Conservation (phyloP, 441 rosid species). For the Pelargonium cotyledonis region DNA sequence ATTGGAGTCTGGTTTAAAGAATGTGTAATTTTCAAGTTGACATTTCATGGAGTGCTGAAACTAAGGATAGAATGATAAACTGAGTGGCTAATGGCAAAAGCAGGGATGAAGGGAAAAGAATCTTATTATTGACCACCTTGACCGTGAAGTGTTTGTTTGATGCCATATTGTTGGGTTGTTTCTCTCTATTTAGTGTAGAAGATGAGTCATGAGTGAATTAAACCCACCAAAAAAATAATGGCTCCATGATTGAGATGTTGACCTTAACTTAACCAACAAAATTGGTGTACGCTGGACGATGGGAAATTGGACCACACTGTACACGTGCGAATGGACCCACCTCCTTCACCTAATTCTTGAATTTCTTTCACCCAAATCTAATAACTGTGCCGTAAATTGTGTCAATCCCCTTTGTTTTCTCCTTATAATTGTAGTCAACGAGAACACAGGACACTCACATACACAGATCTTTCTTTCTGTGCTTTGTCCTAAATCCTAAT, state of each 20-base stretch:
- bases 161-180: slow-evolving; percentile 17
- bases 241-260: slow-evolving; percentile 55
- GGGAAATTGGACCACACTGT: slow-evolving; percentile 30
- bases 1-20: too few species aligned
- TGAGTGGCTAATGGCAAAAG: slow-evolving; percentile 34
- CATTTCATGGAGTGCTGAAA: too few species aligned
- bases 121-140: slow-evolving; percentile 8
- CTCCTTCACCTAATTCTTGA: slow-evolving; percentile 32
- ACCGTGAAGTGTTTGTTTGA: slow-evolving; percentile 37
- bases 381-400: too few species aligned
- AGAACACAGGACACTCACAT: too few species aligned
- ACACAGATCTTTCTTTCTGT: too few species aligned
- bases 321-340: slow-evolving; percentile 55
- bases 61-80: too few species aligned
- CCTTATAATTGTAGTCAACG: too few species aligned
- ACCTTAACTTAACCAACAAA: slow-evolving; percentile 38
- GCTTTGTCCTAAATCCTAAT: too few species aligned
- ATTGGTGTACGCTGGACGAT: slow-evolving; percentile 16
- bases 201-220: slow-evolving; percentile 15
- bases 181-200: slow-evolving; percentile 19
- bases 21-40: too few species aligned
- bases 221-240: slow-evolving; percentile 40
- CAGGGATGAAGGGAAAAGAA: slow-evolving; percentile 15
- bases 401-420: too few species aligned
- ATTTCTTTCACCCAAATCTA: background rate